Base-by-base conservation (phyloP, 2,329 filamentous ascomycete species). In the Neonectria ditissima region DNA sequence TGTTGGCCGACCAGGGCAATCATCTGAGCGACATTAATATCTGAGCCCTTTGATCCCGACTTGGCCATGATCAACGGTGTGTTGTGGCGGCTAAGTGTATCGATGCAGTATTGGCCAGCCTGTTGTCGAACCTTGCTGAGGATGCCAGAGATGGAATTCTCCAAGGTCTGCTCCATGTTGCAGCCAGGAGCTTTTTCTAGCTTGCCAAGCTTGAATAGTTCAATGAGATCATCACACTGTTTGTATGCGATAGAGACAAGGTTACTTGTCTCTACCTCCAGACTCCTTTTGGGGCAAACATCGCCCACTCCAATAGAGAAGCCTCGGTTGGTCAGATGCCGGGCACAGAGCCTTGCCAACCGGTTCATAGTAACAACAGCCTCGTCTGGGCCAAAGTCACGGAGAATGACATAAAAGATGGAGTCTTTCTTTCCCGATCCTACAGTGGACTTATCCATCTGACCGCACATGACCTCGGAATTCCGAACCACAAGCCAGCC, bases 1-100 rank as follows among this genome's bases (percentile, higher is more conserved):
- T 99, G 96, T 80, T 99, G 96, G 54, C 96, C 96, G 76, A 99
- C 96, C 63, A 94, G 90, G 60, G 96, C 95, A 76, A 98, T 92
- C 96, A 99, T 99, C 82, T 99, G 96, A 9, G 96, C 96, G 34
- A 99, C 96, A 84, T 99, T 99, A 83, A 99, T 97, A 73, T 93
- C 92, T 5, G 94, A 97, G 77, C 96, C 96, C 79, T 99, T 99
- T 57, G 95, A 98, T 52, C 96, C 96, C 13, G 93, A 98, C 66
- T 93, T 96, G 65, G 96, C 96, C 96, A 99, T 99, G 81, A 97
- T 91, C 67, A 98, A 84, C 6, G 96, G 94, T 0, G 96, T 91
- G 73, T 99, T 99, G 81, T 94, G 94, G 67, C 89, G 91, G 81
- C 93, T 97, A 37, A 99, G 84, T 55, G 95, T 93, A 30, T 90